Conservation (phyloP, 2,329 filamentous ascomycete genomes). For the Biscogniauxia sp. region DNA sequence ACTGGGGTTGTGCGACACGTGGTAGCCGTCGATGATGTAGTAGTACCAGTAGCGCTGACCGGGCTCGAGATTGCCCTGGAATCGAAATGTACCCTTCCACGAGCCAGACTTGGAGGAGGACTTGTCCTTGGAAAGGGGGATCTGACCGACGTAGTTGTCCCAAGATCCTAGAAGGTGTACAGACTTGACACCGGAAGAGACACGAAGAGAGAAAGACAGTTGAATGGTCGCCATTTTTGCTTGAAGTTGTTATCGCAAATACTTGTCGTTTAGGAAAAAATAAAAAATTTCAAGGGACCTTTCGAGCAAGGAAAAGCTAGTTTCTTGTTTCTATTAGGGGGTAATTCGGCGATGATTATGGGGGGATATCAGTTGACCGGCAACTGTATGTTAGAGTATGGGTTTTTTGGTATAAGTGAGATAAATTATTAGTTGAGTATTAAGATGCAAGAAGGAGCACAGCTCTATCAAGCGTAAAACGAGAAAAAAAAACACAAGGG, state of each 20-base stretch:
- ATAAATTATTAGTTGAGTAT: constrained; percentile 25
- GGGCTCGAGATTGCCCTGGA: constrained; percentile 84
- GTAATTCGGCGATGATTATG: constrained; percentile 34
- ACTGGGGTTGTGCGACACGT: constrained; percentile 93
- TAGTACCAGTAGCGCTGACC: constrained; percentile 99
- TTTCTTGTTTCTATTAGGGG: constrained; percentile 45
- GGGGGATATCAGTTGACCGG: constrained; percentile 49
- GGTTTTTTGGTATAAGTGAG: constrained; percentile 30
- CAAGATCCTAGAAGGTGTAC: constrained; percentile 97
- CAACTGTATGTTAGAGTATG: constrained; percentile 41
- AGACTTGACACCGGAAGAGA: constrained; percentile 94
- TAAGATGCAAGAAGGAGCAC: constrained; percentile 47
- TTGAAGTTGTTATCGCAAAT: constrained; percentile 38
- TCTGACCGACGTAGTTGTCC: constrained; percentile 95
- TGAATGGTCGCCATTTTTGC: constrained; percentile 83
- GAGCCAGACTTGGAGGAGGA: constrained; percentile 79
- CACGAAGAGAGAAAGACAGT: constrained; percentile 93
- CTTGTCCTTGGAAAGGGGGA: constrained; percentile 89
- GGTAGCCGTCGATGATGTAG: constrained; percentile 99
- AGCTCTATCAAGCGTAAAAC: constrained; percentile 47
- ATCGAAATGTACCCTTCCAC: constrained; percentile 96
- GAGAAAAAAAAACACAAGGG: constrained; percentile 51
- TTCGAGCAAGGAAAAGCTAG: constrained; percentile 58
- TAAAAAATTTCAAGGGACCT: constrained; percentile 37
- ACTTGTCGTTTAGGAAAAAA: constrained; percentile 31